These are phyloP conservation scores for Thielaviopsis ethacetica DNA, from an alignment of 2,329 filamentous ascomycete genomes.

Conservation along the genomic window DNA sequence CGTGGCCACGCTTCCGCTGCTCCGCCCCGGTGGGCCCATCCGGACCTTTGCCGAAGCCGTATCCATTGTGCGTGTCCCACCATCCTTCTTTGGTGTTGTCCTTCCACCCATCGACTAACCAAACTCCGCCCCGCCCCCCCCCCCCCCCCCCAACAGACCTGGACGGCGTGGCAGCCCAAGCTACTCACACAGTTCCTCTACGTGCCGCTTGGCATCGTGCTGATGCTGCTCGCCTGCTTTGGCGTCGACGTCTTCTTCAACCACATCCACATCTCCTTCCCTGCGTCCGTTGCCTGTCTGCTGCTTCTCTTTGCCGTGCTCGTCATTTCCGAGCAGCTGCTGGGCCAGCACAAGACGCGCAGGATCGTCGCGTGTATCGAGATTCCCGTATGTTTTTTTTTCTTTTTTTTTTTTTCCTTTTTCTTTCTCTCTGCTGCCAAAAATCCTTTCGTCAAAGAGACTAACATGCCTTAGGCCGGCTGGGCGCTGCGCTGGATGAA, in stretches of 20 bases:
- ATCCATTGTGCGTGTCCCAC: not conserved
- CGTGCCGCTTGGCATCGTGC: conserved; percentile 28
- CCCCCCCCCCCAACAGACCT: not conserved
- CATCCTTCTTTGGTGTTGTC: not conserved
- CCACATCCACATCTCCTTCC: conserved; percentile 35
- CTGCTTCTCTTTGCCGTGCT: conserved; percentile 35
- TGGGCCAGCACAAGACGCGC: conserved; percentile 33
- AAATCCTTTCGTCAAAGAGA: no score
- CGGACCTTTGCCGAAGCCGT: not conserved
- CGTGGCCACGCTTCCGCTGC: no score
- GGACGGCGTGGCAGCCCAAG: conserved; percentile 9
- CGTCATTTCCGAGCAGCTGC: conserved; percentile 26
- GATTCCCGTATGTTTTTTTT: conserved; percentile 28
- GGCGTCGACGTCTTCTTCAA: conserved; percentile 27
- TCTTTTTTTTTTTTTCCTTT: not conserved
- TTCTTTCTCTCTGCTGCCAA: no score
- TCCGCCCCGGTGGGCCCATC: no score
- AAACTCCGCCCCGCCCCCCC: not conserved
- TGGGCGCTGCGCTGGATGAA: conserved; percentile 44
- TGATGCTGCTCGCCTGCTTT: conserved; percentile 26
- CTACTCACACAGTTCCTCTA: conserved; percentile 29
- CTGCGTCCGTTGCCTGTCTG: conserved; percentile 42
- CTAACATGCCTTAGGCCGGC: no score
- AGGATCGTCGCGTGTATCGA: conserved; percentile 33
- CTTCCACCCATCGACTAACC: not conserved